Conservation (phyloP, 75 land plant species). For the Cupressus sempervirens region DNA sequence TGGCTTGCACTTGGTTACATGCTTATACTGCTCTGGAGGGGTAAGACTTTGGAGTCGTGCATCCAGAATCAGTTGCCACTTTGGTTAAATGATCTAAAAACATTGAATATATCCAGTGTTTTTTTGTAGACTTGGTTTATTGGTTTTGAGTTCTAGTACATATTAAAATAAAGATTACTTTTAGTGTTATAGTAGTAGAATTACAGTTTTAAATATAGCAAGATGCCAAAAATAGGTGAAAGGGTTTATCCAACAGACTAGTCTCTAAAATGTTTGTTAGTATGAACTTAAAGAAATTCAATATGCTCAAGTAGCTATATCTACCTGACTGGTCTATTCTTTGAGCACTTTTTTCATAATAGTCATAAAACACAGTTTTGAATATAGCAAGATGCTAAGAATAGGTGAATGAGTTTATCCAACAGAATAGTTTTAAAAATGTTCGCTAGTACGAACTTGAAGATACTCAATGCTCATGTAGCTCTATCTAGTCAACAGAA, state of each 20-base stretch:
- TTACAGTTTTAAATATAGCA: not conserved
- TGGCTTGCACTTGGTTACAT: not conserved
- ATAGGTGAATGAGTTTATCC: not conserved
- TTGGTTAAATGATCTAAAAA: not conserved
- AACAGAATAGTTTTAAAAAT: too few species aligned
- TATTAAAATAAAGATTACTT: not conserved
- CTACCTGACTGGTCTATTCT: not conserved
- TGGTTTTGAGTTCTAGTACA: not conserved
- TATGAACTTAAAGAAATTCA: not conserved
- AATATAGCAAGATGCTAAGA: not conserved
- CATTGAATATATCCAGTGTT: not conserved
- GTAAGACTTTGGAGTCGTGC: not conserved
- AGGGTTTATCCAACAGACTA: not conserved
- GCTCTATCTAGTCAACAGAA: not conserved
- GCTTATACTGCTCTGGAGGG: not conserved
- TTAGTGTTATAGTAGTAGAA: not conserved
- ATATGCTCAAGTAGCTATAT: not conserved
- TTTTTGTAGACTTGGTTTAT: not conserved
- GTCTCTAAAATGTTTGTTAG: too few species aligned
- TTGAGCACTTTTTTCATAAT: not conserved
- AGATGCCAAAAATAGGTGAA: not conserved
- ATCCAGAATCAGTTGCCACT: not conserved
- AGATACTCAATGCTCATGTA: not conserved
- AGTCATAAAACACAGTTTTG: too few species aligned
- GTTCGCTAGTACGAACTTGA: too few species aligned